phyloP scores from a whole-genome alignment of 768 basidiomycete species.

The Hericium rajendrae region DNA sequence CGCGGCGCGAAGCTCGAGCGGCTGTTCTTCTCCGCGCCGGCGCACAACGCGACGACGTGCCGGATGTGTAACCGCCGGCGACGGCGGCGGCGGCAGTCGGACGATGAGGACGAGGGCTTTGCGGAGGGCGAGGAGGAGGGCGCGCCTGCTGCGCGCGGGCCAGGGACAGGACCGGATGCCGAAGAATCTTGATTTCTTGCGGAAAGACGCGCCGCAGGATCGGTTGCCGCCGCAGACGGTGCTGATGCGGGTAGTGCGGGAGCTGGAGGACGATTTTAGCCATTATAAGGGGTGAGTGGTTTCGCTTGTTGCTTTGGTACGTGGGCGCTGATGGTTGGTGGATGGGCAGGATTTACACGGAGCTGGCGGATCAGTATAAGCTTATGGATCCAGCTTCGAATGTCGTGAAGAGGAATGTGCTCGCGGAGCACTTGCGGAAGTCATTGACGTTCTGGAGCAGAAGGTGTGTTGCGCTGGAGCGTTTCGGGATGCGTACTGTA shows the following conservation, averaged over 20 bases:
- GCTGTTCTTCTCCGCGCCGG: conserved; percentile 73
- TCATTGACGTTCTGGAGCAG: conserved; percentile 84
- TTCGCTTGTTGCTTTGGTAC: background rate
- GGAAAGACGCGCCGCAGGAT: conserved; percentile 9
- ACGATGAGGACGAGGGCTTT: conserved; percentile 14
- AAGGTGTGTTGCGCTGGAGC: conserved; percentile 44
- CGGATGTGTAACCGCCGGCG: conserved; percentile 50
- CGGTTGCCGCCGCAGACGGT: conserved; percentile 81
- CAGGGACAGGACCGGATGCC: background rate
- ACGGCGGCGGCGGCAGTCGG: conserved; percentile 4
- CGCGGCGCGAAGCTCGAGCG: conserved; percentile 69
- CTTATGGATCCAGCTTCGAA: conserved; percentile 78
- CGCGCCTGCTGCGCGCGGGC: background rate
- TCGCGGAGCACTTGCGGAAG: conserved; percentile 87
- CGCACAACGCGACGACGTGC: conserved; percentile 65
- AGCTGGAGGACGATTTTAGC: conserved; percentile 91
- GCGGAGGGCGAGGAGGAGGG: conserved; percentile 9
- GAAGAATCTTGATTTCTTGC: conserved; percentile 6
- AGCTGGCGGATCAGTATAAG: conserved; percentile 90
- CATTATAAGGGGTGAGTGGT: conserved; percentile 82
- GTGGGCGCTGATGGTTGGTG: background rate
- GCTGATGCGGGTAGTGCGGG: conserved; percentile 68
- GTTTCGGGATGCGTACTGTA: too few species aligned
- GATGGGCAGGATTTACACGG: conserved; percentile 69
- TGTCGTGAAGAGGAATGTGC: conserved; percentile 70